Evolutionary conservation across 202 grass and related monocot genomes (phyloP), one percentile per base, ranked within the genome.

Genomic region (Sporobolus alterniflorus): DNA sequence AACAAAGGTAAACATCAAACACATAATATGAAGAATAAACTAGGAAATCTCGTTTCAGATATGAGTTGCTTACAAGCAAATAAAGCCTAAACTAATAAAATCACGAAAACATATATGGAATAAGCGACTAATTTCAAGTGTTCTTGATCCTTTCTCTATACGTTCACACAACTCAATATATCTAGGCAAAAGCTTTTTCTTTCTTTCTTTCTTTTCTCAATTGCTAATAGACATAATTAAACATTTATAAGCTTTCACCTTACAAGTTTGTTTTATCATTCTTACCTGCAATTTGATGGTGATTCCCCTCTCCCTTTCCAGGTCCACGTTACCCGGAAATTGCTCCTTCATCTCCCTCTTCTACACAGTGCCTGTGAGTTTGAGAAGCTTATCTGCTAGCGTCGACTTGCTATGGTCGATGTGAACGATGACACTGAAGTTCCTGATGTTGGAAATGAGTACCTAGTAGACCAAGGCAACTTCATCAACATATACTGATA

Each of bases 261-360:
- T 0, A 78, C 1, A 18, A n/a, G 14, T 33, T 50, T 29, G 40
- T 65, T 65, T 46, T 18, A 79, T 24, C 41, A 22, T 83, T 95
- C 96, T 84, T 83, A 98, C 96, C 93, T 98, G 96, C 69, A 98
- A 63, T 40, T 98, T 98, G 70, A 98, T 98, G 28, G 96, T 98
- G 87, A 98, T 95, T 42, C 96, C 96, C 88, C 96, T 95, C 87
- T 98, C 92, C 87, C 96, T 91, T 69, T 98, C 96, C 82, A 98
- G 86, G 87, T 95, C 96, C 96, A 98, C 95, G 69, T 98, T 98
- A 75, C 95, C 96, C 73, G 95, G 79, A 79, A 95, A 98, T 70
- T 98, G 96, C 83, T 95, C 89, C 63, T 98, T 98, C 96, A 98
- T 98, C 49, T 98, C 96, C 86, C 96, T 92, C 44, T 93, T 95